A percentile compares a stretch with the other conserved stretches of the same genome.
Evolutionary conservation across 2,329 filamentous ascomycete species (phyloP).

Genomic region (Arthrobotrys sinensis): DNA sequence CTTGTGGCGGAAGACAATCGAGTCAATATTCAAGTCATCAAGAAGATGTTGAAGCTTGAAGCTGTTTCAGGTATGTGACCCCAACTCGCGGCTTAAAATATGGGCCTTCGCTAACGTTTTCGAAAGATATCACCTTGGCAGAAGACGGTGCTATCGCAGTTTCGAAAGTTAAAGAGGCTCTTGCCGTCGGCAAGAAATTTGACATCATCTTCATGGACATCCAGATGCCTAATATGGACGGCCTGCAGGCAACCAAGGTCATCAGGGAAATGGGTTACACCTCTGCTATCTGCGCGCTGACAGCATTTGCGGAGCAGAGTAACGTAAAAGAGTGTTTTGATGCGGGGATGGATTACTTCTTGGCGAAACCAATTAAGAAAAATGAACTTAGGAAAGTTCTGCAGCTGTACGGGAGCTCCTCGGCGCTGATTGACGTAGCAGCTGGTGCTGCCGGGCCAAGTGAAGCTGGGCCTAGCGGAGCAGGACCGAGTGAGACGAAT

Average conservation of each 20-base stretch:
- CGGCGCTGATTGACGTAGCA: conserved; percentile 19
- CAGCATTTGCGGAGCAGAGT: conserved; percentile 90
- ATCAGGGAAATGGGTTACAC: conserved; percentile 90
- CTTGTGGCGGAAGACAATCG: conserved; percentile 87
- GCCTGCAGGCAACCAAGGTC: conserved; percentile 85
- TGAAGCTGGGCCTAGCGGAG: conserved; percentile 4
- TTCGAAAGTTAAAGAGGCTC: conserved; percentile 84
- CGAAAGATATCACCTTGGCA: conserved; percentile 83
- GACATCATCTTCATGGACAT: conserved; percentile 97
- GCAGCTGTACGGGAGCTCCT: conserved; percentile 62
- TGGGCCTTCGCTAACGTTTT: neutral
- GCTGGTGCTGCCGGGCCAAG: neutral
- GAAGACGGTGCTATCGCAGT: conserved; percentile 89
- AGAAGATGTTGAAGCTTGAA: conserved; percentile 74
- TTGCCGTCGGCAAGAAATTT: conserved; percentile 80
- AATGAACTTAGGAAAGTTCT: conserved; percentile 63
- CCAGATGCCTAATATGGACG: conserved; percentile 94
- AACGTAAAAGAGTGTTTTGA: conserved; percentile 90
- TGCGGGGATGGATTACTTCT: conserved; percentile 92
- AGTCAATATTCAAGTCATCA: conserved; percentile 75
- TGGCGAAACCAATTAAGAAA: conserved; percentile 73
- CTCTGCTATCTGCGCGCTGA: conserved; percentile 89
- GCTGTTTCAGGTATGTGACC: conserved; percentile 67
- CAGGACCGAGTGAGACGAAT: neutral
- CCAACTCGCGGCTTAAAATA: neutral